These are phyloP conservation scores for Passalora sequoiae DNA, from an alignment of 2,329 filamentous ascomycete species.

Conservation along the genomic window DNA sequence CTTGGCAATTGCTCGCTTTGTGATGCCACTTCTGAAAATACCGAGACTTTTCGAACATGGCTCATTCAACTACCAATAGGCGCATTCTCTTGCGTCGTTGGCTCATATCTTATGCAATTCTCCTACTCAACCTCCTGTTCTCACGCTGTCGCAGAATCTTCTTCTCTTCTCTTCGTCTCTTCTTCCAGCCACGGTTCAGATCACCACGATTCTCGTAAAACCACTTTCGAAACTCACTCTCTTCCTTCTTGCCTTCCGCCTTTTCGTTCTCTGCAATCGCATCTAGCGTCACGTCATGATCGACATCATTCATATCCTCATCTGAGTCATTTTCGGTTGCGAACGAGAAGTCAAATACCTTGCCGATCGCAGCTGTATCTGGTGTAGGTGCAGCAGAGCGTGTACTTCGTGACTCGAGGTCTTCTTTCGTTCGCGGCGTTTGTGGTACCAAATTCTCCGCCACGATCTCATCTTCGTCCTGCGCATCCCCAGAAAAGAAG, in stretches of 20 bases:
- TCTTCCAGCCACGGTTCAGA: conserved; percentile 49
- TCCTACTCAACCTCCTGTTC: conserved; percentile 49
- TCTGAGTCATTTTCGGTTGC: conserved; percentile 45
- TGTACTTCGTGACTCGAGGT: conserved; percentile 68
- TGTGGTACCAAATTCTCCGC: conserved; percentile 49
- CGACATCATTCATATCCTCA: conserved; percentile 38
- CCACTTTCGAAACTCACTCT: conserved; percentile 58
- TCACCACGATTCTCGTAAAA: conserved; percentile 53
- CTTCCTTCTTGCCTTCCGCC: conserved; percentile 29
- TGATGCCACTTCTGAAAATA: no score
- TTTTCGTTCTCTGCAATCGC: conserved; percentile 18
- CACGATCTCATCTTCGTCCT: conserved; percentile 38
- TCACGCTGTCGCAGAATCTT: conserved; percentile 58
- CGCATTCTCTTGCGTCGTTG: no score
- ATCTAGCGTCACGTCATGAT: conserved; percentile 25
- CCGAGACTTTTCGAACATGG: no score
- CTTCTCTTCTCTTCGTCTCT: conserved; percentile 53
- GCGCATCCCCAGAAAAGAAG: conserved; percentile 58
- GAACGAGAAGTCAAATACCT: conserved; percentile 50
- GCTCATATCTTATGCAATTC: conserved; percentile 21
- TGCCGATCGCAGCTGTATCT: conserved; percentile 75
- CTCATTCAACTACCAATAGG: no score
- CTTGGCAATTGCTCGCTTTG: no score
- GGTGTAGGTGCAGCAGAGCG: conserved; percentile 91
- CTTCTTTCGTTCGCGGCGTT: conserved; percentile 77